Evolutionary conservation across 306 rosid species (phyloP).

Genomic region (Rosa chinensis): DNA sequence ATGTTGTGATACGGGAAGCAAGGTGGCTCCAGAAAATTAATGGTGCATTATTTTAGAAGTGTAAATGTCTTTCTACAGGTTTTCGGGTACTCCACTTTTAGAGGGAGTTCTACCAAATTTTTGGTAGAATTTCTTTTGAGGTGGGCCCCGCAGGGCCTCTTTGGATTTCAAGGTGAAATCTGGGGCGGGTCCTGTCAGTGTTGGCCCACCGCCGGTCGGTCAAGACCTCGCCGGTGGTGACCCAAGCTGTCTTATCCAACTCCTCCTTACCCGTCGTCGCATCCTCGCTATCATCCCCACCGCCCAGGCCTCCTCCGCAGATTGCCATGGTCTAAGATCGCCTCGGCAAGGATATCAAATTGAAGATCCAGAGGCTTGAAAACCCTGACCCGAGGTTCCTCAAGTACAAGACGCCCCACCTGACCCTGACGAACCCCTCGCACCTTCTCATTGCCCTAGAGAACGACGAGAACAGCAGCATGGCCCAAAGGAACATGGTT

Average conservation of each 20-base stretch:
- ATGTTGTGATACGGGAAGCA: no score
- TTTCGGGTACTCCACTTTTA: no score
- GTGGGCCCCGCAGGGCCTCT: no score
- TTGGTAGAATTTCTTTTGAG: no score
- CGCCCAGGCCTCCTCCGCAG: conserved; percentile 65
- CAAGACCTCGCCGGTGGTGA: conserved; percentile 22
- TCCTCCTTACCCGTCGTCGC: conserved; percentile 49
- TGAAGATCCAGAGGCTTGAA: conserved; percentile 63
- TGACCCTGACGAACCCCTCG: conserved; percentile 55
- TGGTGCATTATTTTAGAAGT: no score
- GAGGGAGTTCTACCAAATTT: no score
- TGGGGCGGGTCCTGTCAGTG: conserved; percentile 14
- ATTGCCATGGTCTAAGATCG: conserved; percentile 90
- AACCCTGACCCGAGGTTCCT: conserved; percentile 90
- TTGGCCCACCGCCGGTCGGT: conserved; percentile 55
- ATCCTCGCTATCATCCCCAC: conserved; percentile 25
- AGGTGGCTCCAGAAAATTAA: no score
- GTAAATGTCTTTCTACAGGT: no score
- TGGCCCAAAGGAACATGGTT: conserved; percentile 92
- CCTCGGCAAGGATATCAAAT: conserved; percentile 68
- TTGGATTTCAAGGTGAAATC: no score
- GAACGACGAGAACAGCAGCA: conserved; percentile 86
- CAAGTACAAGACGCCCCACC: conserved; percentile 78
- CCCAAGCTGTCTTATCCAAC: conserved; percentile 40
- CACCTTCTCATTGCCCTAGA: conserved; percentile 55